Base-by-base conservation (phyloP, 768 basidiomycete species). In the Suillus occidentalis region DNA sequence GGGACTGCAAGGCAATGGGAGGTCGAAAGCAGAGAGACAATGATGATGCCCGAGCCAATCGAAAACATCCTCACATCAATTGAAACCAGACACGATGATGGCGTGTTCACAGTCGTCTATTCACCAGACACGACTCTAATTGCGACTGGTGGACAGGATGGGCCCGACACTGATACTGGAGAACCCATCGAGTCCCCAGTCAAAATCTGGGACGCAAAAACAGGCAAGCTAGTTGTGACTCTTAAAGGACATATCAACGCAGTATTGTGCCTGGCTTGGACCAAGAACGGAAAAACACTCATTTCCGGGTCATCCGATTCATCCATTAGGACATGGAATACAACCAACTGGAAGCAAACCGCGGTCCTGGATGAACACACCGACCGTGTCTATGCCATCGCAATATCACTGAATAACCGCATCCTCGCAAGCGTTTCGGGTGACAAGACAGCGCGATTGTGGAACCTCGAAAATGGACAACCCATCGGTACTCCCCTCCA, bases 51-150 rank as follows among this genome's bases (percentile, higher is more conserved):
- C 4, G 31, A 31, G 31, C 31, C 31, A 31, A 31, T 31, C 31
- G 31, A 28, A 28, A 28, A 28, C 14, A 40, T 40, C 13, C 14
- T 40, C 5, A 14, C 39, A 40, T 40, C 18, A 10, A 47, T 47
- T n/a, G 5, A 47, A n/a, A 47, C 49, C 4, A 25, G 25, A 6
- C 49, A 50, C 49, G n/a, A n/a, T n/a, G n/a, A n/a, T 0, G 0
- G 0, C 0, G 4, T 25, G 13, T 16, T 6, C 6, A 25, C 25
- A 18, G 52, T 53, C 9, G 28, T 53, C 16, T 64, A 50, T 36
- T 64, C 63, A n/a, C 63, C 59, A 6, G 63, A 64, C 31, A 60
- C 25, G n/a, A 36, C 37, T 34, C 10, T 22, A 37, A 39, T 64
- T 16, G 59, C 63, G 2, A 64, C 43, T 20, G 59, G 49, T 37